These are phyloP conservation scores for Entrophospora sp. DNA, from an alignment of 192 early-diverging fungal species.

Conservation along the genomic window DNA sequence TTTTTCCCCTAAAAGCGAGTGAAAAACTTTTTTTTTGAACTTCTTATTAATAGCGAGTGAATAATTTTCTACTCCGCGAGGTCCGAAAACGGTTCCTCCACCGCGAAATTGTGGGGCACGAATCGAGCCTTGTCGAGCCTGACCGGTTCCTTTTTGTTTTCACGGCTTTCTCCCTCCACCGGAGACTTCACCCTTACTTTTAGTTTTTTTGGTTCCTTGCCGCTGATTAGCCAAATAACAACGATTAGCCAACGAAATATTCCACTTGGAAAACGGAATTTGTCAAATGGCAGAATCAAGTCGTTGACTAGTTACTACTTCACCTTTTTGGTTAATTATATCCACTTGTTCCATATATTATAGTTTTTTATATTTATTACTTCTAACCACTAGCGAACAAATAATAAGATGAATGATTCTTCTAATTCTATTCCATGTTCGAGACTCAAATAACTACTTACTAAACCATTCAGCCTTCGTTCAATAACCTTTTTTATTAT, in stretches of 20 bases:
- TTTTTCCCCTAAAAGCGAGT: neutral
- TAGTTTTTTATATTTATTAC: too few relatives aligned
- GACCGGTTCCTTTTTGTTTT: neutral
- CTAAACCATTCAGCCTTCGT: neutral
- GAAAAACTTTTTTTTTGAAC: neutral
- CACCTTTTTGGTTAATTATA: constrained; percentile 2
- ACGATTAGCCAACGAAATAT: neutral
- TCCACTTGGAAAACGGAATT: neutral
- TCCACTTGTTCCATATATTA: neutral
- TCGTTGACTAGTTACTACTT: neutral
- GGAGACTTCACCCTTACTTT: neutral
- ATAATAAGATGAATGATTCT: neutral
- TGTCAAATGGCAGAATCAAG: neutral
- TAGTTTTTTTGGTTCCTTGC: constrained; percentile 1
- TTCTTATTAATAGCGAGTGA: neutral
- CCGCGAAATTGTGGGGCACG: neutral
- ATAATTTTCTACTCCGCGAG: neutral
- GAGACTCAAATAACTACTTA: neutral
- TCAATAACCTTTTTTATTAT: neutral
- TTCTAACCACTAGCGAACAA: too few relatives aligned
- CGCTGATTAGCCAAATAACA: constrained; percentile 2
- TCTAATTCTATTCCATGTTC: neutral
- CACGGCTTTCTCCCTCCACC: neutral
- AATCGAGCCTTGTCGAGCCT: neutral
- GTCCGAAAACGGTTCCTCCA: neutral